phyloP scores from a whole-genome alignment of 495 filamentous ascomycete genomes.

The Penicillium cinerascens region DNA sequence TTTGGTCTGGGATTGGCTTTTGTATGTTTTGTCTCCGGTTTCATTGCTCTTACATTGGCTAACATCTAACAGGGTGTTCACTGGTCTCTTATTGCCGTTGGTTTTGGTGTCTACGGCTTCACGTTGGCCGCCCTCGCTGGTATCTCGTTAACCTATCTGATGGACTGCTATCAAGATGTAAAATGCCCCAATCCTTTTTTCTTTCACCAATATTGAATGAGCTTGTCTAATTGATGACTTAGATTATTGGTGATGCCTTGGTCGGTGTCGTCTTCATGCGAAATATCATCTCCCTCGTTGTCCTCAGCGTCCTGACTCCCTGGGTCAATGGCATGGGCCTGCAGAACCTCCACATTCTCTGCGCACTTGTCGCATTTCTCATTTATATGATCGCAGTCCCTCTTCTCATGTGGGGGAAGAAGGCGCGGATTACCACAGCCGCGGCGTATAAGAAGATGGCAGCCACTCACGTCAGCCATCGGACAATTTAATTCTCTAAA shows the following conservation, averaged over 20 bases:
- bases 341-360: constrained; percentile 26
- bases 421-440: constrained; percentile 18
- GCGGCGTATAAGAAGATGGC: constrained; percentile 20
- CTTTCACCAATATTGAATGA: neutral
- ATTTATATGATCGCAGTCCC: constrained; percentile 21
- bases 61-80: constrained; percentile 18
- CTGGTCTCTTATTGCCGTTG: constrained; percentile 28
- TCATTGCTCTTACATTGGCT: neutral
- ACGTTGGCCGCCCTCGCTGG: constrained; percentile 17
- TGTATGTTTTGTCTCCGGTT: constrained; percentile 3
- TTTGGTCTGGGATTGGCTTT: constrained; percentile 34
- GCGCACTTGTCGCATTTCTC: constrained; percentile 15
- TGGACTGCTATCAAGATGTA: constrained; percentile 37
- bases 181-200: neutral
- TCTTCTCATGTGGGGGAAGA: constrained; percentile 24
- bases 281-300: constrained; percentile 29
- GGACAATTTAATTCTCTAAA: constrained; percentile 10
- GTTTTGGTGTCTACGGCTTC: constrained; percentile 29
- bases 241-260: constrained; percentile 35
- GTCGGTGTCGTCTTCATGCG: constrained; percentile 33
- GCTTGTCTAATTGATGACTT: neutral
- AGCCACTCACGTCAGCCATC: constrained; percentile 18
- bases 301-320: constrained; percentile 33
- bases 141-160: constrained; percentile 32
- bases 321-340: constrained; percentile 36